phyloP scores from a whole-genome alignment of 192 early-diverging fungal genomes.

The Ambispora gerdemannii region DNA sequence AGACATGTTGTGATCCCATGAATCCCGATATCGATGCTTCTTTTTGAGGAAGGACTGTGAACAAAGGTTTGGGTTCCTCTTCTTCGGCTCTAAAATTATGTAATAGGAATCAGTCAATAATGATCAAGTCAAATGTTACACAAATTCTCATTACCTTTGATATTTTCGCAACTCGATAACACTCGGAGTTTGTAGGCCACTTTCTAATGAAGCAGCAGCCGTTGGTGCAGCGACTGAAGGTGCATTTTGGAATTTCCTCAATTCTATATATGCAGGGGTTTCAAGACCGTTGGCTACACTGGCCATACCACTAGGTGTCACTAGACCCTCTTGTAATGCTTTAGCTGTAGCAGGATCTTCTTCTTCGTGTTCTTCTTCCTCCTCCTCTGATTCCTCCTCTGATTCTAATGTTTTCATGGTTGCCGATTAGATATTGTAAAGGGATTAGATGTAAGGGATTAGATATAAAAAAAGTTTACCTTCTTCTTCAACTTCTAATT shows the following conservation, averaged over 20 bases:
- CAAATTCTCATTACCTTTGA: slow-evolving; percentile 28
- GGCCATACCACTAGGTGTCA: slow-evolving; percentile 79
- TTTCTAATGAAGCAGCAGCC: slow-evolving; percentile 40
- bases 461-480: slow-evolving; percentile 35
- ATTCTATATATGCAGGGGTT: slow-evolving; percentile 81
- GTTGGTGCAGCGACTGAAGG: neutral
- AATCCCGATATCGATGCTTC: slow-evolving; percentile 69
- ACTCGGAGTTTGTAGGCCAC: slow-evolving; percentile 78
- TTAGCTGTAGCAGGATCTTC: slow-evolving; percentile 51
- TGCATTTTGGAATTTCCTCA: slow-evolving; percentile 70
- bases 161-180: slow-evolving; percentile 88
- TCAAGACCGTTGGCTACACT: slow-evolving; percentile 74
- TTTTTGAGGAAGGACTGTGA: slow-evolving; percentile 84
- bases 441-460: neutral
- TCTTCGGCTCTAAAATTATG: slow-evolving; percentile 33
- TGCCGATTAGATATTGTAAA: neutral
- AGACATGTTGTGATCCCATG: slow-evolving; percentile 93
- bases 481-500: slow-evolving; percentile 76
- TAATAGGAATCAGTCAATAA: neutral
- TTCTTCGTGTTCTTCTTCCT: slow-evolving; percentile 58
- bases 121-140: neutral
- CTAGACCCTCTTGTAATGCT: slow-evolving; percentile 60
- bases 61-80: slow-evolving; percentile 61
- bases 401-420: slow-evolving; percentile 41
- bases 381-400: slow-evolving; percentile 67